Base-by-base conservation (phyloP, 2,329 filamentous ascomycete genomes). In the Stagonosporopsis chrysanthemi region DNA sequence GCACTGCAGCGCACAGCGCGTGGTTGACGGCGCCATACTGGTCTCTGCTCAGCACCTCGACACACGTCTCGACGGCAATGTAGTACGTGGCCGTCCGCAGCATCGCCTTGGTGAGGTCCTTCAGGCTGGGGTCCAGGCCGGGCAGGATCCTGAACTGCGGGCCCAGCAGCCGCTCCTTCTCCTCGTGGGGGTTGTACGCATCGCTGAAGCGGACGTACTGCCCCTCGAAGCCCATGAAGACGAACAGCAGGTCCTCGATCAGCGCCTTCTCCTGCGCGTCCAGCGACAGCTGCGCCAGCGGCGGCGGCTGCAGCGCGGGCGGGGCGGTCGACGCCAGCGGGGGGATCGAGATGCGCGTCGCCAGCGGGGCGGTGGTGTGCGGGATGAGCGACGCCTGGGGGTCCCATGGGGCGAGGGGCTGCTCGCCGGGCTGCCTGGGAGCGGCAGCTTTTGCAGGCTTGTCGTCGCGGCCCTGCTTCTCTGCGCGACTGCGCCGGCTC, bases 191-290 rank as follows among this genome's bases (percentile, higher is more conserved):
- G 66, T 97, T 88, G 74, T 96, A 98, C 8, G 86, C 85, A 64
- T 91, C 90, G 56, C 85, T 85, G 73, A 92, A 98, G 52, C 91
- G 90, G 60, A 99, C 90, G 73, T 98, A 98, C 75, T 97, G 92
- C n/a, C 95, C 95, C 77, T 99, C 95, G 63, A 92, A 97, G 23
- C 95, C 95, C 93, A 99, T 97, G 68, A 98, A 96, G 5, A 96
- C 92, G 72, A 94, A 97, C 33, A 98, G 78, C 15, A 99, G 79
- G 68, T 99, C 95, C 66, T 97, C 93, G 40, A 98, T 82, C 43
- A 99, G 89, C 8, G 87, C 90, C 23, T 88, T 86, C 78, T 99
- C 95, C 75, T 99, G 95, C 2, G 86, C 85, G 63, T 96, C 90
- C 26, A 96, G 80, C 0, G 88, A 87, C 57, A 98, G 79, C 55